phyloP scores from a whole-genome alignment of 225 moss, liverwort and hornwort species.

The Neckera pumila region DNA sequence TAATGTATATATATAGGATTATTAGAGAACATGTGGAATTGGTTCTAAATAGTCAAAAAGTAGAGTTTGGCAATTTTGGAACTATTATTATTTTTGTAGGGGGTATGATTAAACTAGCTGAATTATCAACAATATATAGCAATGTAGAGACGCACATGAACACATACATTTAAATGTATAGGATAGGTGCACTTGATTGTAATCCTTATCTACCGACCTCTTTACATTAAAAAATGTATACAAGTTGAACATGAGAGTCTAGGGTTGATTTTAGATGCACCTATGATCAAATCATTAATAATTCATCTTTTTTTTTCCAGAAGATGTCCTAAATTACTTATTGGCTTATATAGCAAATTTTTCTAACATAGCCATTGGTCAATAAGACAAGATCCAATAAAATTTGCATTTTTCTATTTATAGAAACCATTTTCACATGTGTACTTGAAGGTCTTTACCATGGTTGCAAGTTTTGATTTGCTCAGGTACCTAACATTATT shows the following conservation, averaged over 20 bases:
- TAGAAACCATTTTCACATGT: rapidly evolving
- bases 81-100: neutral
- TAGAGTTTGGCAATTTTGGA: neutral
- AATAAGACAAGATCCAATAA: neutral
- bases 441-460: neutral
- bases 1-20: neutral
- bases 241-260: neutral
- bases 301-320: neutral
- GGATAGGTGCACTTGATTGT: neutral
- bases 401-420: neutral
- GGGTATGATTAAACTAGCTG: rapidly evolving
- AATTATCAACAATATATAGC: neutral
- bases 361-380: no score
- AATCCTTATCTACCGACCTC: rapidly evolving
- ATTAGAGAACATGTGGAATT: neutral
- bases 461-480: neutral
- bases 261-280: neutral
- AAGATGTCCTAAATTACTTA: neutral
- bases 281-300: no score
- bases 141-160: neutral
- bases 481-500: conserved; percentile 63
- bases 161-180: neutral
- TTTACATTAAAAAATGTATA: neutral
- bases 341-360: no score
- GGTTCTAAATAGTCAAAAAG: neutral